A percentile compares a stretch with the other conserved stretches of the same genome.
These are phyloP conservation scores for Epicoccum nigrum DNA, from an alignment of 2,329 filamentous ascomycete species.

Conservation along the genomic window DNA sequence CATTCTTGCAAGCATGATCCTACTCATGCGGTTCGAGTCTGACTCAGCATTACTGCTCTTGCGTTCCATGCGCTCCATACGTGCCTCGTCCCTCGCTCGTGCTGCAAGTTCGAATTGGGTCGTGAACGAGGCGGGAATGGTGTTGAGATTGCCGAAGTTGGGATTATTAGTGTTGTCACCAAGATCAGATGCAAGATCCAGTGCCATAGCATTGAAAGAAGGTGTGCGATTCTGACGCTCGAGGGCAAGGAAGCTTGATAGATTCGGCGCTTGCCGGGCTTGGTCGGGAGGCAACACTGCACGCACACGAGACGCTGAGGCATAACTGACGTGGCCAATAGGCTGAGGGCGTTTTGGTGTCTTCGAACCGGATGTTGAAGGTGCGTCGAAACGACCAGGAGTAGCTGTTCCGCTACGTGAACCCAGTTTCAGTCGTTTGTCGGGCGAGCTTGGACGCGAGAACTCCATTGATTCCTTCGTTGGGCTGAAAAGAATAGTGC, in stretches of 20 bases:
- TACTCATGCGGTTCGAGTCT: constrained; percentile 58
- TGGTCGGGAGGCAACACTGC: constrained; percentile 53
- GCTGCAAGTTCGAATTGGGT: constrained; percentile 62
- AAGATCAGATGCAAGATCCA: constrained; percentile 76
- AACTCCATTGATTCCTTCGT: constrained; percentile 48
- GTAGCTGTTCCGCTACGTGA: constrained; percentile 42
- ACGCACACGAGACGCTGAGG: constrained; percentile 38
- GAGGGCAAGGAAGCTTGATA: constrained; percentile 60
- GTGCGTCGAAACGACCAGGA: constrained; percentile 38
- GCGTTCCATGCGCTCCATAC: constrained; percentile 27
- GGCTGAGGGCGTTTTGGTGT: constrained; percentile 51
- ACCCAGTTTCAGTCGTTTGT: constrained; percentile 35
- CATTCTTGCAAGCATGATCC: constrained; percentile 87
- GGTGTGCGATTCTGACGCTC: constrained; percentile 58
- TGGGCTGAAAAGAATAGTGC: constrained; percentile 85
- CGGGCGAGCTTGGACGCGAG: constrained; percentile 40
- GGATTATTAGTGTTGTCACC: constrained; percentile 66
- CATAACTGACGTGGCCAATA: constrained; percentile 22
- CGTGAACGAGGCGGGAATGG: constrained; percentile 76
- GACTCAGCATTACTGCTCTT: constrained; percentile 37
- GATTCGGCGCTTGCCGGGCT: constrained; percentile 63
- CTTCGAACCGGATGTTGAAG: constrained; percentile 39
- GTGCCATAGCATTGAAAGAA: constrained; percentile 66
- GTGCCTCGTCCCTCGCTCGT: constrained; percentile 27
- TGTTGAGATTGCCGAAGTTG: constrained; percentile 66